These are phyloP conservation scores for Beverwykella pulmonaria DNA, from an alignment of 495 filamentous ascomycete species.

Conservation along the genomic window DNA sequence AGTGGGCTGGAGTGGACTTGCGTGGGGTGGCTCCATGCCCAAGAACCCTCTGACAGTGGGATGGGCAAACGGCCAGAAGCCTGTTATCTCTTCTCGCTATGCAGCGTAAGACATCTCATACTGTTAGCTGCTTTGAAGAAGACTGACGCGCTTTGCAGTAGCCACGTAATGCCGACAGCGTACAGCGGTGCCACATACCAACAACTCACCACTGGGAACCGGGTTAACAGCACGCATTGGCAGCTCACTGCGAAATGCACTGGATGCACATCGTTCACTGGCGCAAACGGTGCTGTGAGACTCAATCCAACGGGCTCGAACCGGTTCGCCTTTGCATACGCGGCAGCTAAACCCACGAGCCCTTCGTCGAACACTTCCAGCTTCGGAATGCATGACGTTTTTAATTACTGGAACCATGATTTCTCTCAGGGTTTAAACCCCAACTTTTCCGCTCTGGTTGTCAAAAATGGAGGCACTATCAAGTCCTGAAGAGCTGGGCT, in stretches of 20 bases:
- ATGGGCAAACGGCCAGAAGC: slow-evolving; percentile 51
- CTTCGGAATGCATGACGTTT: slow-evolving; percentile 14
- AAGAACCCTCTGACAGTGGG: slow-evolving; percentile 54
- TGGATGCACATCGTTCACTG: slow-evolving; percentile 23
- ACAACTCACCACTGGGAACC: slow-evolving; percentile 21
- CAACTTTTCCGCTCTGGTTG: slow-evolving; percentile 44
- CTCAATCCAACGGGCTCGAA: slow-evolving; percentile 18
- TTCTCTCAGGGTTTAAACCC: slow-evolving; percentile 45
- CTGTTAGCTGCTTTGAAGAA: not conserved
- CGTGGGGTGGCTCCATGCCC: slow-evolving; percentile 56
- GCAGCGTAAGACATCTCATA: slow-evolving; percentile 45
- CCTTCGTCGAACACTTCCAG: slow-evolving; percentile 14
- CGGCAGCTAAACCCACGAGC: slow-evolving; percentile 11
- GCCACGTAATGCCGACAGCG: slow-evolving; percentile 14
- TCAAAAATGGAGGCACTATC: slow-evolving; percentile 30
- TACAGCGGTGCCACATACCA: slow-evolving; percentile 27
- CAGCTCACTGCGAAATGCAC: slow-evolving; percentile 30
- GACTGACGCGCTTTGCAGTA: slow-evolving; percentile 6
- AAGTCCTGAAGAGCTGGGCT: not conserved
- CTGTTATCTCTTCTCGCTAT: slow-evolving; percentile 51
- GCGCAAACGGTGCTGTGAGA: not conserved
- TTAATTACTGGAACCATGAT: slow-evolving; percentile 37
- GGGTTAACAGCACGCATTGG: slow-evolving; percentile 33
- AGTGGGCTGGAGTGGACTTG: slow-evolving; percentile 53
- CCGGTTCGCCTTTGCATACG: slow-evolving; percentile 24